phyloP scores from a whole-genome alignment of 2,329 filamentous ascomycete genomes.

The Mycosphaerelloides madeirae region DNA sequence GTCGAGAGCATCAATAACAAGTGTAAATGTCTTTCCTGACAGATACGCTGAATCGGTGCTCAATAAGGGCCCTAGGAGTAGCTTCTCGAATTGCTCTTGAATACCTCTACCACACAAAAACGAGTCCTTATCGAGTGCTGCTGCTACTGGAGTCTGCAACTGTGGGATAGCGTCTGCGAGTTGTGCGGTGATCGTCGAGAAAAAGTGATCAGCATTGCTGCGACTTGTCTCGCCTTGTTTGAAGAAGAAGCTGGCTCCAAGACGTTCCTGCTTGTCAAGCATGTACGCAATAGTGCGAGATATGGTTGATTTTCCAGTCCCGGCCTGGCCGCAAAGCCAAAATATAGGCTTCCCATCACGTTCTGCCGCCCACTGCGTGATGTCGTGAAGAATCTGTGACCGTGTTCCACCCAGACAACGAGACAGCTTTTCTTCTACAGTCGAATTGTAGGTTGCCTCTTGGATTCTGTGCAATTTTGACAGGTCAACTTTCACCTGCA shows the following conservation, averaged over 20 bases:
- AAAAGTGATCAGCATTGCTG: conserved; percentile 10
- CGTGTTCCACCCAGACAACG: too few species aligned
- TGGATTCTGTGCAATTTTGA: not conserved
- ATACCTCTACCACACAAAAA: conserved; percentile 1
- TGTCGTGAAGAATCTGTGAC: too few species aligned
- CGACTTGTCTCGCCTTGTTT: conserved; percentile 9
- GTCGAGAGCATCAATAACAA: conserved; percentile 16
- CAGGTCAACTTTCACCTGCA: not conserved
- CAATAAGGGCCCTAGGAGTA: conserved; percentile 9
- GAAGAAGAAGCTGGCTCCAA: too few species aligned
- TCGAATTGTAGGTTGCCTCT: not conserved
- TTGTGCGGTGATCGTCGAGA: conserved; percentile 14
- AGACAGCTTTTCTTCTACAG: not conserved
- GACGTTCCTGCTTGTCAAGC: too few species aligned
- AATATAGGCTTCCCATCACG: too few species aligned
- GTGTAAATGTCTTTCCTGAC: conserved; percentile 14
- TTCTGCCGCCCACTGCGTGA: too few species aligned
- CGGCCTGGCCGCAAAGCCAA: too few species aligned
- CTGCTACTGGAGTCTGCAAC: not conserved
- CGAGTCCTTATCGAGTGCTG: too few species aligned
- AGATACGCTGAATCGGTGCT: too few species aligned
- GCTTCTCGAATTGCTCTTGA: conserved; percentile 11
- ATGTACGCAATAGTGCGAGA: too few species aligned
- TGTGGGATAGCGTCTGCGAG: conserved; percentile 6
- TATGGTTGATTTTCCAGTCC: too few species aligned